phyloP scores from a whole-genome alignment of 495 filamentous ascomycete species.

The Lepraria neglecta region DNA sequence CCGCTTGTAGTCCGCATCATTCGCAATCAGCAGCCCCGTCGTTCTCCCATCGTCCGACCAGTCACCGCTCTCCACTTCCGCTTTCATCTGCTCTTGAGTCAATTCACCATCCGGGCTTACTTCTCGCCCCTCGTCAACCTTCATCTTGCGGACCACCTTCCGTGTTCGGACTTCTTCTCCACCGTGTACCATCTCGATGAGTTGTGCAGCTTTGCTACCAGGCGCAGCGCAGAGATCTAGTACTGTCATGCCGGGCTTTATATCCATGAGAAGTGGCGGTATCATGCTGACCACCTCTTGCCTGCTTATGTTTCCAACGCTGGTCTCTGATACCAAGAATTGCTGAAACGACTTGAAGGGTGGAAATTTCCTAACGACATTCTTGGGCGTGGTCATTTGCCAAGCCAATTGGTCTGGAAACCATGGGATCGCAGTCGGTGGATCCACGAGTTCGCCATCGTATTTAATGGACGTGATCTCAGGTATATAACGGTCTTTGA shows the following conservation, averaged over 20 bases:
- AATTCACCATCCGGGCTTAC: slow-evolving; percentile 42
- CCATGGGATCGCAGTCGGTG: slow-evolving; percentile 76
- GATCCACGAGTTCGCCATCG: slow-evolving; percentile 72
- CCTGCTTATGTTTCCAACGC: slow-evolving; percentile 91
- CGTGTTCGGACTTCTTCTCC: slow-evolving; percentile 81
- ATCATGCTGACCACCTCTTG: slow-evolving; percentile 99
- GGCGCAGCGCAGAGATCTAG: slow-evolving; percentile 95
- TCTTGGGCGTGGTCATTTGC: slow-evolving; percentile 94
- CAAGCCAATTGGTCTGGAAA: slow-evolving; percentile 92
- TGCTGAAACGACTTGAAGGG: slow-evolving; percentile 95
- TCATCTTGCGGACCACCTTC: slow-evolving; percentile 49
- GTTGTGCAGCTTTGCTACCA: slow-evolving; percentile 90
- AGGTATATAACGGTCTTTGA: slow-evolving; percentile 83
- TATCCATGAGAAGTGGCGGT: slow-evolving; percentile 85
- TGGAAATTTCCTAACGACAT: slow-evolving; percentile 79
- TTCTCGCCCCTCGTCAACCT: slow-evolving; percentile 43
- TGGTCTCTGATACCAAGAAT: slow-evolving; percentile 95
- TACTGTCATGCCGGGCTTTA: slow-evolving; percentile 83
- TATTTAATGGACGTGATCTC: slow-evolving; percentile 74
- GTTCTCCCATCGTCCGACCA: slow-evolving; percentile 72
- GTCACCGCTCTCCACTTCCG: slow-evolving; percentile 48
- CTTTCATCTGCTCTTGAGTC: slow-evolving; percentile 37
- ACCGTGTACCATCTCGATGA: slow-evolving; percentile 87
- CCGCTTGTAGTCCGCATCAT: slow-evolving; percentile 91
- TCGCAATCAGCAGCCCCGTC: slow-evolving; percentile 87